Conservation (phyloP, 441 rosid genomes). For the Raphanus hybrid region DNA sequence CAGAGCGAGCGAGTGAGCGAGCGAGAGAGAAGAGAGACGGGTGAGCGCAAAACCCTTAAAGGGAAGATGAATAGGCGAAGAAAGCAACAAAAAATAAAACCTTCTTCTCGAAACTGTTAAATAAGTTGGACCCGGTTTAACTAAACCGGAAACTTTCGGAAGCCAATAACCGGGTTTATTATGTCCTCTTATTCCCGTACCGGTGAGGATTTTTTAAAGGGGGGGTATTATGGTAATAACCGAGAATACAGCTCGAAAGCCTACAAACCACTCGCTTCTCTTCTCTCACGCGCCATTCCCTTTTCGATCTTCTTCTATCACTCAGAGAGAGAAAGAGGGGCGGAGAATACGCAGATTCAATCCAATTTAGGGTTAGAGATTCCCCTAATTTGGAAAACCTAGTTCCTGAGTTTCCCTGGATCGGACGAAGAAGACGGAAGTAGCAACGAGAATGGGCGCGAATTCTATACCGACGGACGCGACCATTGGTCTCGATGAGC, state of each 20-base stretch:
- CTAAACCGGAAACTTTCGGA: not conserved
- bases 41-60: not conserved
- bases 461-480: slow-evolving; percentile 25
- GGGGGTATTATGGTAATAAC: slow-evolving; percentile 24
- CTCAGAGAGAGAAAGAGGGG: slow-evolving; percentile 29
- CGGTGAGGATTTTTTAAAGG: not conserved
- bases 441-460: slow-evolving; percentile 26
- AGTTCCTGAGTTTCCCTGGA: slow-evolving; percentile 25
- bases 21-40: not conserved
- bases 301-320: slow-evolving; percentile 35
- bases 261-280: slow-evolving; percentile 43
- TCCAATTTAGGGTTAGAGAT: slow-evolving; percentile 47
- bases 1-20: not conserved
- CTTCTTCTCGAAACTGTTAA: slow-evolving; percentile 1
- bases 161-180: not conserved
- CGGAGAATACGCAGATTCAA: slow-evolving; percentile 42
- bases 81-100: not conserved
- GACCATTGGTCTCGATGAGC: slow-evolving; percentile 47
- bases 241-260: slow-evolving; percentile 6
- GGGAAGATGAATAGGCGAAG: slow-evolving; percentile 6
- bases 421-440: slow-evolving; percentile 1
- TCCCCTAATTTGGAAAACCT: slow-evolving; percentile 47
- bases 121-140: slow-evolving; percentile 21
- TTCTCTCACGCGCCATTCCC: slow-evolving; percentile 47
- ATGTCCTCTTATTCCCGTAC: not conserved